Percentiles rank a stretch among this genome's conserved stretches.
Conservation (phyloP, 176 grass and related monocot species). For the Sorghum bicolor region DNA sequence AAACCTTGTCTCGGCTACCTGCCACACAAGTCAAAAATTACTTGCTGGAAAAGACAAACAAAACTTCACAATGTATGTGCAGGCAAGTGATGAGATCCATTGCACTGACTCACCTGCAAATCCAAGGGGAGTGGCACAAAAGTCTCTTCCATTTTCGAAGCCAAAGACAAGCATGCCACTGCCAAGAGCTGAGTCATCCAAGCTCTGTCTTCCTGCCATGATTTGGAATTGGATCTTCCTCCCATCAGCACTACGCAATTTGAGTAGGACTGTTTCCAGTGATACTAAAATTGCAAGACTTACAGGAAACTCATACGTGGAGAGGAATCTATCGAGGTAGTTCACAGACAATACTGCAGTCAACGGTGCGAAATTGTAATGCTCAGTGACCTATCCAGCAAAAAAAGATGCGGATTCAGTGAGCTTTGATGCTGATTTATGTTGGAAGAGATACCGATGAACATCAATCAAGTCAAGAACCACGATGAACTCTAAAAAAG, state of each 20-base stretch:
- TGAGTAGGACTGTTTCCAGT: conserved; percentile 14
- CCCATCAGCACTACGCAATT: conserved; percentile 14
- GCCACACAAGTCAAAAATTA: conserved; percentile 13
- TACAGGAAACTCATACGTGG: conserved; percentile 77
- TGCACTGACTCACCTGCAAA: conserved; percentile 61
- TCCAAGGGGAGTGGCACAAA: conserved; percentile 66
- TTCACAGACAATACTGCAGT: conserved; percentile 86
- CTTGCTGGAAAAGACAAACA: conserved; percentile 14
- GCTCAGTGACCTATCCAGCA: conserved; percentile 66
- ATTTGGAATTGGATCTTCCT: conserved; percentile 22
- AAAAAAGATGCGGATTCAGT: conserved; percentile 40
- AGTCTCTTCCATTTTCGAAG: conserved; percentile 93
- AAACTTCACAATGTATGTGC: not conserved
- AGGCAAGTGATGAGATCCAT: conserved; percentile 12
- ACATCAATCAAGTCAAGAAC: conserved; percentile 23
- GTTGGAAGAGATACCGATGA: not conserved
- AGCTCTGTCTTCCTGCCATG: conserved; percentile 56
- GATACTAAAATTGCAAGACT: conserved; percentile 39
- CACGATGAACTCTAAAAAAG: conserved; percentile 11
- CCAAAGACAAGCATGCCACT: conserved; percentile 88
- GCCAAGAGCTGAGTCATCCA: conserved; percentile 87
- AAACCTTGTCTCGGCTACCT: conserved; percentile 58
- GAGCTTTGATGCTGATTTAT: conserved; percentile 21
- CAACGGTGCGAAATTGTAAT: conserved; percentile 83
- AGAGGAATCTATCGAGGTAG: conserved; percentile 93